These are phyloP conservation scores for Diplodia scrobiculata DNA, from an alignment of 2,329 filamentous ascomycete species.

Conservation along the genomic window DNA sequence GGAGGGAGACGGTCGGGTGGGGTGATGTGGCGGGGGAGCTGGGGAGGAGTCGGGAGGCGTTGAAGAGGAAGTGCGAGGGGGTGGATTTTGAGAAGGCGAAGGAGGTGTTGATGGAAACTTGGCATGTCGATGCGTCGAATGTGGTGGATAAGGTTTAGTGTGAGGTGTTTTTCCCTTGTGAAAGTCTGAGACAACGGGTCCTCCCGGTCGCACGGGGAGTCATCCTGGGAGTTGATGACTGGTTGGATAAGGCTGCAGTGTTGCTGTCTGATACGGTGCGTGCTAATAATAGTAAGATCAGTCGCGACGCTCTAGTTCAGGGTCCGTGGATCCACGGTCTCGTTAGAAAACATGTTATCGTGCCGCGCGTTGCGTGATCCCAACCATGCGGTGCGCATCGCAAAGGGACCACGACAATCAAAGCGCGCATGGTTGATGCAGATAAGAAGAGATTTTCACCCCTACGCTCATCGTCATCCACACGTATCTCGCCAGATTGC, in stretches of 20 bases:
- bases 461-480: neutral
- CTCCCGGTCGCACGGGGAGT: neutral
- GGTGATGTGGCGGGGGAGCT: constrained; percentile 39
- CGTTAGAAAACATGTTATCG: neutral
- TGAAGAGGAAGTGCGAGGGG: constrained; percentile 40
- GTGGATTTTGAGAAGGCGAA: constrained; percentile 37
- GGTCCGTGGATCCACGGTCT: neutral
- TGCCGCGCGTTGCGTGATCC: neutral
- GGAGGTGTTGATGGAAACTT: constrained; percentile 32
- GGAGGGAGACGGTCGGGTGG: constrained; percentile 37
- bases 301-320: neutral
- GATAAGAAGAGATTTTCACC: neutral
- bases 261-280: neutral
- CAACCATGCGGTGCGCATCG: neutral
- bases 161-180: constrained; percentile 2
- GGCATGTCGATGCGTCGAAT: constrained; percentile 34
- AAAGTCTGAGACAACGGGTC: neutral
- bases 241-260: neutral
- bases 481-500: neutral
- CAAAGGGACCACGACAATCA: neutral
- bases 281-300: neutral
- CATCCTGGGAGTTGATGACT: neutral
- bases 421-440: neutral
- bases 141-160: constrained; percentile 30
- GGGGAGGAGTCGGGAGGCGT: constrained; percentile 36